Evolutionary conservation across 1,284 basidiomycete genomes (phyloP), one percentile per base, ranked within the genome.

Genomic region (Apiotrichum porosum): DNA sequence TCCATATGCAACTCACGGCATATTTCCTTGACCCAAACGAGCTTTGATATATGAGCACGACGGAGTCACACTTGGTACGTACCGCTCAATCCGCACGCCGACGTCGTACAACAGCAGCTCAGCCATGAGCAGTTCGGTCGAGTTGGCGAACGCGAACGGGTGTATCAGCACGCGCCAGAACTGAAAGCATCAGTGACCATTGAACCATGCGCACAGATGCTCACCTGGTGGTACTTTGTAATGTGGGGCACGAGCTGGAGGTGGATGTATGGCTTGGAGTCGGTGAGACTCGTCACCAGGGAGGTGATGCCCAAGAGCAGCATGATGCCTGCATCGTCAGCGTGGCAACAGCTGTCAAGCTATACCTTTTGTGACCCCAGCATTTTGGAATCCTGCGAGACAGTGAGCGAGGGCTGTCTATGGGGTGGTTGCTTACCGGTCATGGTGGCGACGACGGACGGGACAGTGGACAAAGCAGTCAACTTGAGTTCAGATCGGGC

Each of bases 11-110:
- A 75, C 86, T 72, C 59, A 90, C 90, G n/a, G 87, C 86, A 72
- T 81, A 95, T 69, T 95, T 95, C 49, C 83, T 72, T 44, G 83
- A 84, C 2, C 92, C 92, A 64, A 92, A 94, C 33, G 83, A 81
- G 26, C 71, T 73, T 28, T 12, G 8, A 28, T 28, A 12, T 28
- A 12, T 28, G 26, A 6, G 26, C 6, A 12, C 26, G 26, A 28
- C 6, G 38, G 15, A 17, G 22, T 58, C 28, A 54, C 13, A 21
- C 0, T 12, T 13, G 9, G 1, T 19, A 50, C 63, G 50, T 34
- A 69, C 46, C 92, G 79, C 66, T 97, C 92, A 36, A 94, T 79
- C 21, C 80, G 80, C 2, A 88, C 72, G 1, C 81, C 82, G 19
- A 83, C 77, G 63, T 83, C 81, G 71, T 85, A 93, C 3, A 95